Conservation (phyloP, 1,139 yeast genomes). For the Debaryomycetaceae sp. region DNA sequence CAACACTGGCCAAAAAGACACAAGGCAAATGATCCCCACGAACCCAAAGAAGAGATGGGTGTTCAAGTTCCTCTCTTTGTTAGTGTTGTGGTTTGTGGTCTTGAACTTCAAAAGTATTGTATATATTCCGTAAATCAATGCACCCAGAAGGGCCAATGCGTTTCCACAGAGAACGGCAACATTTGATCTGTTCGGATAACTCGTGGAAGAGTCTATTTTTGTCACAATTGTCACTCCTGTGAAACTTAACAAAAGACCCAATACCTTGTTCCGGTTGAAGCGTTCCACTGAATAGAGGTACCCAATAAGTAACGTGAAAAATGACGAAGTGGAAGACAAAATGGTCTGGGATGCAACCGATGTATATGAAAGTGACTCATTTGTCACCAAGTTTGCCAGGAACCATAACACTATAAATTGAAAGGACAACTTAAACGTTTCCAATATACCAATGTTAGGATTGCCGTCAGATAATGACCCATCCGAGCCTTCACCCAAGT, state of each 20-base stretch:
- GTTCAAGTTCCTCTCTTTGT: slow-evolving; percentile 69
- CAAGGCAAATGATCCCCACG: slow-evolving; percentile 79
- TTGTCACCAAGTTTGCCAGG: slow-evolving; percentile 80
- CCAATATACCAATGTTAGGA: slow-evolving; percentile 29
- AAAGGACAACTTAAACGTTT: slow-evolving; percentile 61
- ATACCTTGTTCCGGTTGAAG: slow-evolving; percentile 60
- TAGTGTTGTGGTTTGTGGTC: slow-evolving; percentile 43
- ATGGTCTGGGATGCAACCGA: slow-evolving; percentile 94
- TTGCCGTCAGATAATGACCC: slow-evolving; percentile 10
- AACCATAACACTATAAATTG: slow-evolving; percentile 90
- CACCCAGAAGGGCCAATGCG: slow-evolving; percentile 74
- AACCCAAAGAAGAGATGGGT: slow-evolving; percentile 90
- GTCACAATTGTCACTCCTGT: slow-evolving; percentile 80
- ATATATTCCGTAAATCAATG: slow-evolving; percentile 85
- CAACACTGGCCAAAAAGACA: slow-evolving; percentile 82
- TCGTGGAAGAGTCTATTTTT: slow-evolving; percentile 46
- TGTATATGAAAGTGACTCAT: slow-evolving; percentile 82
- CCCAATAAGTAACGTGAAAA: slow-evolving; percentile 87
- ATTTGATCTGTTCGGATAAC: slow-evolving; percentile 21
- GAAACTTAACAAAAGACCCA: slow-evolving; percentile 69
- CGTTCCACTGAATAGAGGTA: slow-evolving; percentile 66
- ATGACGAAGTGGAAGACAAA: slow-evolving; percentile 84
- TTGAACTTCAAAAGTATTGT: slow-evolving; percentile 76
- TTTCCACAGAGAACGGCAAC: slow-evolving; percentile 66
- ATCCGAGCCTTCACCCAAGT: slow-evolving; percentile 14